Evolutionary conservation across 805 yeast species (phyloP), one percentile per base, ranked within the genome.

Genomic region (Sugiyamaella marilandica): DNA sequence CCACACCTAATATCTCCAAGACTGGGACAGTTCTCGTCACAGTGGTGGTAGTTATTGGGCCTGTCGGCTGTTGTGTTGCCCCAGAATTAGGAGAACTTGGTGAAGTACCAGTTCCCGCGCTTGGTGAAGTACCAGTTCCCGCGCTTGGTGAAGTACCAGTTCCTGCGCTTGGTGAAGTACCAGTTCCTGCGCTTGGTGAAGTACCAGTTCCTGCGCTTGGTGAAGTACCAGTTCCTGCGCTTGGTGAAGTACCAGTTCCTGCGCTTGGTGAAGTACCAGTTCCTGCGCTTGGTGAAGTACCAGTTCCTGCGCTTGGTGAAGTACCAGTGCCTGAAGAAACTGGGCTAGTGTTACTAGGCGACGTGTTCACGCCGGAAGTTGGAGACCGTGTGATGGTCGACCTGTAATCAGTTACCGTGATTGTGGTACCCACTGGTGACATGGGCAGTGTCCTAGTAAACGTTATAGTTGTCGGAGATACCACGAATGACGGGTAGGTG

Each of bases 1-100:
- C 57, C 18, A 56, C 29, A 5, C 53, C 54, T 1, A 60, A 58
- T 18, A 55, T 45, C 5, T 61, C 61, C 2, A 56, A 39, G 5
- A 58, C 61, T 2, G 63, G 61, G 13, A 51, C 35, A 14, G 51
- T 48, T 34, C 39, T 34, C 13, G n/a, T 18, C 35, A 47, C 32
- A 11, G 57, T 37, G 16, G 56, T 51, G 18, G 56, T 47, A 10
- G n/a, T n/a, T n/a, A n/a, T n/a, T n/a, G n/a, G n/a, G n/a, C n/a
- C n/a, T n/a, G n/a, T n/a, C n/a, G n/a, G n/a, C n/a, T n/a, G n/a
- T n/a, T n/a, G n/a, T n/a, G n/a, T n/a, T n/a, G n/a, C n/a, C n/a
- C n/a, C n/a, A n/a, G n/a, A n/a, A n/a, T n/a, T n/a, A n/a, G n/a
- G n/a, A n/a, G n/a, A n/a, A n/a, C n/a, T n/a, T n/a, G n/a, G n/a